These are phyloP conservation scores for Musa schizocarpa DNA, from an alignment of 176 grass and related monocot genomes.

Conservation along the genomic window DNA sequence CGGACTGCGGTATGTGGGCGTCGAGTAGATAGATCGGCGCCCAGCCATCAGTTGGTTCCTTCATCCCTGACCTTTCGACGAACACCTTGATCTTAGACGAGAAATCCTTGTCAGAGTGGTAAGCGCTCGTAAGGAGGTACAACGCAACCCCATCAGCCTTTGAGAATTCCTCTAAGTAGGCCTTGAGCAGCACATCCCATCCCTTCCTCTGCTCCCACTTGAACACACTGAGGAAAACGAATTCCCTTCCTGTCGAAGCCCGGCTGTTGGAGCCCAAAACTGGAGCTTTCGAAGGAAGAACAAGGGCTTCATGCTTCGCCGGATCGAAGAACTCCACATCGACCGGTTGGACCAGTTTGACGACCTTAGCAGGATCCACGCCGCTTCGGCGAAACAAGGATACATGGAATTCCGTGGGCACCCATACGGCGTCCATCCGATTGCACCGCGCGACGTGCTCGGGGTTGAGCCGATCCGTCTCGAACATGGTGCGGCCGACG, in stretches of 20 bases:
- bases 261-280: conserved; percentile 9
- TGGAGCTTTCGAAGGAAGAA: conserved; percentile 26
- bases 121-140: conserved; percentile 42
- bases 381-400: conserved; percentile 40
- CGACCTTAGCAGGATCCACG: conserved; percentile 38
- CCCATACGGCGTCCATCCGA: conserved; percentile 60
- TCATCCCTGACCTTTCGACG: conserved; percentile 24
- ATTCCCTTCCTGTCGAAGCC: conserved; percentile 2
- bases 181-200: conserved; percentile 60
- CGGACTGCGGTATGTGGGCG: conserved; percentile 42
- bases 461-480: conserved; percentile 46
- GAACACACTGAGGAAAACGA: conserved; percentile 63
- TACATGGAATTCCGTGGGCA: conserved; percentile 57
- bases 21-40: conserved; percentile 31
- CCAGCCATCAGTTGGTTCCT: conserved; percentile 40
- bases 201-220: conserved; percentile 75
- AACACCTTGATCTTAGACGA: conserved; percentile 27
- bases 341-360: conserved; percentile 57
- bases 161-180: conserved; percentile 56
- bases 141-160: conserved; percentile 37
- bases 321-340: conserved; percentile 62
- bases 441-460: conserved; percentile 60
- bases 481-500: conserved; percentile 67
- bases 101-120: conserved; percentile 51
- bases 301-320: conserved; percentile 22